Evolutionary conservation across 1,284 basidiomycete genomes (phyloP).

Genomic region (Apiotrichum akiyoshidainum): DNA sequence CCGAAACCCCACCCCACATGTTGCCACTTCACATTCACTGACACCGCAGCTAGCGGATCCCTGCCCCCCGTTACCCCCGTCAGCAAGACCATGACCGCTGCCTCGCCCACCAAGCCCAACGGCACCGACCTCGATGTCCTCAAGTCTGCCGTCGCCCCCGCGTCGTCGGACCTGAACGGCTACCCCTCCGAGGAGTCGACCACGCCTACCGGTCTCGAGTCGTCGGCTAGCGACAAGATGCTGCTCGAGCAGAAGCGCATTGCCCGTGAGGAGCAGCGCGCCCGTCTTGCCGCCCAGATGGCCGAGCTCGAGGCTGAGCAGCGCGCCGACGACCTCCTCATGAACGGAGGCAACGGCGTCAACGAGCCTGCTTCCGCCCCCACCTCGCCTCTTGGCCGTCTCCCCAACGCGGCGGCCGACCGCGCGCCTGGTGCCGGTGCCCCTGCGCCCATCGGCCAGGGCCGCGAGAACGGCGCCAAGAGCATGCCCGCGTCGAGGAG

Average conservation of each 20-base stretch:
- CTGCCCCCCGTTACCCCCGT: constrained; percentile 4
- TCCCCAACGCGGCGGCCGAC: constrained; percentile 11
- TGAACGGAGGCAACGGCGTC: constrained; percentile 47
- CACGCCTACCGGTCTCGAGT: constrained; percentile 8
- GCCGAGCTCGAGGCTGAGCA: constrained; percentile 85
- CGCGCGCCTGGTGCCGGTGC: constrained; percentile 22
- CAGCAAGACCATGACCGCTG: constrained; percentile 31
- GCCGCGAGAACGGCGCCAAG: constrained; percentile 49
- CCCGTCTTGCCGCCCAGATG: constrained; percentile 91
- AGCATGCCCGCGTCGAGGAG: constrained; percentile 49
- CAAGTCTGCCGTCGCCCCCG: constrained; percentile 18
- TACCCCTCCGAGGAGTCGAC: constrained; percentile 32
- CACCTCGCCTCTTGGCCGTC: constrained; percentile 34
- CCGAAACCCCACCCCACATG: neutral
- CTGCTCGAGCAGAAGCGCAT: constrained; percentile 83
- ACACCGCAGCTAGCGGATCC: constrained; percentile 19
- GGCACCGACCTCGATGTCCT: constrained; percentile 27
- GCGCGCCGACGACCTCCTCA: constrained; percentile 62
- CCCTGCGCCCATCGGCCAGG: constrained; percentile 34
- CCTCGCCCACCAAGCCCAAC: constrained; percentile 29
- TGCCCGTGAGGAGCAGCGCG: constrained; percentile 77
- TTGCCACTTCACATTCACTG: neutral
- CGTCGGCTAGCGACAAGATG: constrained; percentile 51
- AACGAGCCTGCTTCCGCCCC: constrained; percentile 40
- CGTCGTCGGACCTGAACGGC: constrained; percentile 29